phyloP scores from a whole-genome alignment of 192 early-diverging fungal species.

The Podila epigama region DNA sequence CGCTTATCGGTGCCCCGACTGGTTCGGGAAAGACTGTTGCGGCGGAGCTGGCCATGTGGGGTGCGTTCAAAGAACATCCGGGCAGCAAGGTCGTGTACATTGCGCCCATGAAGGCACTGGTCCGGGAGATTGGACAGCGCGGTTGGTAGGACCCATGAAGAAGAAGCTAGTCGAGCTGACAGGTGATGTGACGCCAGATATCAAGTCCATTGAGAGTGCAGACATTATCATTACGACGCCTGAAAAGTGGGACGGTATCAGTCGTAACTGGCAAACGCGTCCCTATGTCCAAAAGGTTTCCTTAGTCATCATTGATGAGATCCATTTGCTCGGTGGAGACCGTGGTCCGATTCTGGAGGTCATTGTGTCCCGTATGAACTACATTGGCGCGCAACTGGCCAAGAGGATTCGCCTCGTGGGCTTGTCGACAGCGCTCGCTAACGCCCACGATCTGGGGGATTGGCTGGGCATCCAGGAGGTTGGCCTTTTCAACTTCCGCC shows the following conservation, averaged over 20 bases:
- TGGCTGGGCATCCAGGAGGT: slow-evolving; percentile 92
- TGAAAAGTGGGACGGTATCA: slow-evolving; percentile 99
- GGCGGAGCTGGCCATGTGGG: slow-evolving; percentile 96
- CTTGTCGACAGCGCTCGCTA: slow-evolving; percentile 95
- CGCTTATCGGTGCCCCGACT: slow-evolving; percentile 94
- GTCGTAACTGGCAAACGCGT: slow-evolving; percentile 90
- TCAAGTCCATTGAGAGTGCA: slow-evolving; percentile 81
- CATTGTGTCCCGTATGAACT: slow-evolving; percentile 98
- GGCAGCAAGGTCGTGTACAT: slow-evolving; percentile 94
- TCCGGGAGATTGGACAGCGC: slow-evolving; percentile 94
- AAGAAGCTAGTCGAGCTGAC: slow-evolving; percentile 93
- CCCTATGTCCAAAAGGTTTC: slow-evolving; percentile 89
- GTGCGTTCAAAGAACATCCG: slow-evolving; percentile 84
- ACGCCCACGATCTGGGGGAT: slow-evolving; percentile 93
- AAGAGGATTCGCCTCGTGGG: slow-evolving; percentile 91
- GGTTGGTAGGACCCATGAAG: slow-evolving; percentile 75
- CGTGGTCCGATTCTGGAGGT: slow-evolving; percentile 97
- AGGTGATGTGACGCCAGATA: slow-evolving; percentile 94
- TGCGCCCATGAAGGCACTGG: slow-evolving; percentile 96
- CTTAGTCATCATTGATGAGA: slow-evolving; percentile 97
- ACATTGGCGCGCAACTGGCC: slow-evolving; percentile 83
- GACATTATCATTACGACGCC: slow-evolving; percentile 99
- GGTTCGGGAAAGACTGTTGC: slow-evolving; percentile 98
- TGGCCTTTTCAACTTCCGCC: slow-evolving; percentile 96
- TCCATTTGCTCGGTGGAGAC: slow-evolving; percentile 96